These are phyloP conservation scores for Kondoa subrosea DNA, from an alignment of 768 basidiomycete species.

Conservation along the genomic window DNA sequence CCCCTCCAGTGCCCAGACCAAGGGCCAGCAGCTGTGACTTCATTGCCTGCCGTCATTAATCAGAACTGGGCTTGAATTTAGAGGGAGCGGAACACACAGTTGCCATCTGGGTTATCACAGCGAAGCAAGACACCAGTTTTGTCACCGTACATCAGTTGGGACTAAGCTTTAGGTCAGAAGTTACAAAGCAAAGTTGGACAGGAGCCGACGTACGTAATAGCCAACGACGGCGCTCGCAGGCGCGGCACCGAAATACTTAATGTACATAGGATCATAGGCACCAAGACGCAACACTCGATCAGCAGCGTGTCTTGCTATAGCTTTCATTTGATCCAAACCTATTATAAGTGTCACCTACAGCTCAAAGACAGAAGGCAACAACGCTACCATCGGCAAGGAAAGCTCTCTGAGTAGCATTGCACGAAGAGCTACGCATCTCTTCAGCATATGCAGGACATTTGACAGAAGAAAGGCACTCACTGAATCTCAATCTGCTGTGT, in stretches of 20 bases:
- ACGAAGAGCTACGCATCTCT: not conserved
- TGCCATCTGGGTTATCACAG: conserved; percentile 31
- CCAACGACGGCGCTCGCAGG: conserved; percentile 26
- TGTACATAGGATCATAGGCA: conserved; percentile 28
- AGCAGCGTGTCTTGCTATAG: not conserved
- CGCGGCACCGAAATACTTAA: conserved; percentile 29
- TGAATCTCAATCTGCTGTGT: not conserved
- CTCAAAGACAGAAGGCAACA: too few species aligned
- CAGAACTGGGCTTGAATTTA: not conserved
- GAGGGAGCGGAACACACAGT: conserved; percentile 14
- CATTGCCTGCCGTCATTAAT: not conserved
- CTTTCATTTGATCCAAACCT: too few species aligned
- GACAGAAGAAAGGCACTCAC: too few species aligned
- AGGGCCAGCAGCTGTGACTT: conserved; percentile 21
- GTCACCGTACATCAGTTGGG: conserved; percentile 21
- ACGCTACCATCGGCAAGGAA: not conserved
- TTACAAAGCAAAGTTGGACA: not conserved
- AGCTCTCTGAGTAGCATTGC: not conserved
- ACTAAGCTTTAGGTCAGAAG: conserved; percentile 26
- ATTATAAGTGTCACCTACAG: too few species aligned
- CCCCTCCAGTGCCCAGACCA: conserved; percentile 33
- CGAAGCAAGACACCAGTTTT: conserved; percentile 30
- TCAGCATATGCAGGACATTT: too few species aligned
- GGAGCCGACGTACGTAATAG: not conserved
- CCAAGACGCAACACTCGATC: conserved; percentile 27